A percentile compares a stretch with the other conserved stretches of the same genome.
These are phyloP conservation scores for Diaporthe citri DNA, from an alignment of 2,329 filamentous ascomycete species.

Conservation along the genomic window DNA sequence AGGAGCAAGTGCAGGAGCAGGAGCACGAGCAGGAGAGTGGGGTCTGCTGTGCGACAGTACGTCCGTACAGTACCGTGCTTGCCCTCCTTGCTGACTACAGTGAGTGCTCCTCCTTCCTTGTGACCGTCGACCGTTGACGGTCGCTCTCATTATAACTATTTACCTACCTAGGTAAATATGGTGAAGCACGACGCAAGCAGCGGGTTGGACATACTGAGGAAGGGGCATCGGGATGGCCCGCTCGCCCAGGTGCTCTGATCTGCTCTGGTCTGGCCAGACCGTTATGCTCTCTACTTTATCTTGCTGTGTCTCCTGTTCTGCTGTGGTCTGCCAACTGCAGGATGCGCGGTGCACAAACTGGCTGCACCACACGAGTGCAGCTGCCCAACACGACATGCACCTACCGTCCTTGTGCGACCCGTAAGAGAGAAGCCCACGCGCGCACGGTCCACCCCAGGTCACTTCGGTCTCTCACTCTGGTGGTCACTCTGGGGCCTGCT, in stretches of 20 bases:
- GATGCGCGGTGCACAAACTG: constrained; percentile 5
- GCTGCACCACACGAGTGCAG: background rate
- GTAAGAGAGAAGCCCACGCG: background rate
- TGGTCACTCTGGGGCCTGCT: background rate
- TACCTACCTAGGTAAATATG: background rate
- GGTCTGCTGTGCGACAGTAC: constrained; percentile 19
- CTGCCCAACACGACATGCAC: constrained; percentile 18
- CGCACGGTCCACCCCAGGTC: background rate
- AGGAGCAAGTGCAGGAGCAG: background rate
- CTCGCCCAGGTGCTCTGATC: background rate
- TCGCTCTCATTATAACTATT: background rate
- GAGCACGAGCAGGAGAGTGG: background rate
- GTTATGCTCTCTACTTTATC: background rate
- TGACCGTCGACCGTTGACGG: background rate
- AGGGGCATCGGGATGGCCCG: constrained; percentile 9
- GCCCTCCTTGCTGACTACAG: background rate
- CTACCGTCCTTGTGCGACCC: background rate
- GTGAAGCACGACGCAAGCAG: background rate
- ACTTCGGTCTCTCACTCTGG: background rate
- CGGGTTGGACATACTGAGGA: background rate
- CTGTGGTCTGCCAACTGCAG: background rate
- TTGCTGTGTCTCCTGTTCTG: background rate
- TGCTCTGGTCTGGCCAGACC: background rate
- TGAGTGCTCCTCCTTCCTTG: background rate
- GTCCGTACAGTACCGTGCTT: background rate